Conservation (phyloP, 129 eudicot genomes). For the Escallonia herrerae region DNA sequence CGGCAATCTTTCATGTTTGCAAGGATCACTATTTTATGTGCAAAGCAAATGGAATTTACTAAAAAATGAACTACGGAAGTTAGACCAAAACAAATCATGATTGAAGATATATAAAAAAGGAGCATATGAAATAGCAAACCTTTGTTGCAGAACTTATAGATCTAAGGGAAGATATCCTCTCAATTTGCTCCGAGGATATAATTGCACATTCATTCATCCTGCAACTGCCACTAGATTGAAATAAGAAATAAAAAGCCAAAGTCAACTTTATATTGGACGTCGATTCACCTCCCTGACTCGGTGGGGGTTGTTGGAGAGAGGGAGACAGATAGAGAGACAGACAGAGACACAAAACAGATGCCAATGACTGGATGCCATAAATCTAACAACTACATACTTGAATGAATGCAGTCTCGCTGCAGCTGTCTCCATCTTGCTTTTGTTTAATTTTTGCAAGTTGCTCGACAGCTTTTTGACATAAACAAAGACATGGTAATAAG, state of each 20-base stretch:
- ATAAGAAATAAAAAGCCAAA: slow-evolving; percentile 7
- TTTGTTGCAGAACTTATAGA: slow-evolving; percentile 36
- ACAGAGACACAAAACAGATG: background rate
- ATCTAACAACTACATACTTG: slow-evolving; percentile 33
- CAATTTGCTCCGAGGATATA: slow-evolving; percentile 29
- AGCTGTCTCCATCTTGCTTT: slow-evolving; percentile 72
- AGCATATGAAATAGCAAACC: slow-evolving; percentile 24
- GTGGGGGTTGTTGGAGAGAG: background rate
- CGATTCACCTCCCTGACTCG: background rate
- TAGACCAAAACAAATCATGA: too few relatives aligned
- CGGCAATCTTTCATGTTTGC: too few relatives aligned
- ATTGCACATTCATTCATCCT: slow-evolving; percentile 19
- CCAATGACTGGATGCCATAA: slow-evolving; percentile 1
- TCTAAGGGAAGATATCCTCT: slow-evolving; percentile 44
- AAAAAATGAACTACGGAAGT: too few relatives aligned
- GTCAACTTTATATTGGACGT: background rate
- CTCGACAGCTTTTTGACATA: slow-evolving; percentile 22
- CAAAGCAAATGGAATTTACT: too few relatives aligned
- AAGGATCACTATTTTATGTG: too few relatives aligned
- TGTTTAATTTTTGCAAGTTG: slow-evolving; percentile 57
- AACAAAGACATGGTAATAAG: background rate
- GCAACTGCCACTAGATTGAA: slow-evolving; percentile 38
- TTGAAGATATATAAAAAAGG: background rate
- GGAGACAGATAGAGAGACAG: background rate
- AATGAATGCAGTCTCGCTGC: slow-evolving; percentile 72